phyloP scores from a whole-genome alignment of 164 flowering plant genomes.

The Liriodendron chinense region DNA sequence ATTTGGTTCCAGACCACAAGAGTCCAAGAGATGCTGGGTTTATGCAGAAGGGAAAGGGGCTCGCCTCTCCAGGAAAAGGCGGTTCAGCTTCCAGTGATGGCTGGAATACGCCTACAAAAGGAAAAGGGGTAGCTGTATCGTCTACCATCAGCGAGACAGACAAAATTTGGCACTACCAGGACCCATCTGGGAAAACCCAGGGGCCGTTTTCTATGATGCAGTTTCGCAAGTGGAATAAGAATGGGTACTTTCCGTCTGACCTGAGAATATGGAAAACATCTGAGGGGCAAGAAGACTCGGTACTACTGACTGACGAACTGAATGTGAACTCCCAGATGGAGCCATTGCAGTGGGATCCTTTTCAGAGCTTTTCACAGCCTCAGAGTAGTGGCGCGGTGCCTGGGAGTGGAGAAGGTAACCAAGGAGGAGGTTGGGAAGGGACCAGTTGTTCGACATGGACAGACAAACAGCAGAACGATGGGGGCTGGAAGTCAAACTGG shows the following conservation, averaged over 20 bases:
- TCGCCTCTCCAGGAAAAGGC: conserved; percentile 54
- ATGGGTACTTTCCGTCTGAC: conserved; percentile 76
- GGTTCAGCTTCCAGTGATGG: conserved; percentile 24
- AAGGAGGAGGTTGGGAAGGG: conserved; percentile 3
- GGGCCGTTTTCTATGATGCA: conserved; percentile 95
- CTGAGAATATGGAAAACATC: conserved; percentile 66
- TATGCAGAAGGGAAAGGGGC: conserved; percentile 49
- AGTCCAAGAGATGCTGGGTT: conserved; percentile 47
- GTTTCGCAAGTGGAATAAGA: conserved; percentile 82
- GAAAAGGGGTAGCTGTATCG: conserved; percentile 14
- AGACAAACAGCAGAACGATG: conserved; percentile 7
- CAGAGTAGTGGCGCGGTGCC: conserved; percentile 6
- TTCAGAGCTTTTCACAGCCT: conserved; percentile 19
- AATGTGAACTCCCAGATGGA: conserved; percentile 49
- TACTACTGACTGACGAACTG: conserved; percentile 66
- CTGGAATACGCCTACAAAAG: not conserved
- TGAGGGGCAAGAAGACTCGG: conserved; percentile 60
- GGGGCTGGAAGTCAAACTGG: conserved; percentile 13
- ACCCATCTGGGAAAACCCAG: conserved; percentile 82
- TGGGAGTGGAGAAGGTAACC: not conserved
- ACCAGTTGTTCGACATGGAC: conserved; percentile 9
- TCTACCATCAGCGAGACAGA: conserved; percentile 56
- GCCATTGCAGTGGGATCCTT: conserved; percentile 8
- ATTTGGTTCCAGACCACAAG: conserved; percentile 15
- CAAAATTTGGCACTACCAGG: conserved; percentile 86